These are phyloP conservation scores for Carex scoparia DNA, from an alignment of 176 grass and related monocot species.

Conservation along the genomic window DNA sequence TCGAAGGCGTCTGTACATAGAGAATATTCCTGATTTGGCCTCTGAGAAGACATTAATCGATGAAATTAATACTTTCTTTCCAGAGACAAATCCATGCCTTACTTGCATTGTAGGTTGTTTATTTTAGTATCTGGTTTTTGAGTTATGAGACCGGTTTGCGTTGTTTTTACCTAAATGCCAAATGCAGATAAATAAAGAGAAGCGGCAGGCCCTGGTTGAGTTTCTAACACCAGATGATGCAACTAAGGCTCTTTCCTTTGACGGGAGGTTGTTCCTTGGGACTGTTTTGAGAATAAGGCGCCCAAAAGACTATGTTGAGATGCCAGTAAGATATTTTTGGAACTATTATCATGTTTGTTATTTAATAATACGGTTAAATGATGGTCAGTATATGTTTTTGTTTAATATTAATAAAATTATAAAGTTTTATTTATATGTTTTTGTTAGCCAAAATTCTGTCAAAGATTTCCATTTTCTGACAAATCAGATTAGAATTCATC, in stretches of 20 bases:
- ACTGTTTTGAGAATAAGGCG: constrained; percentile 80
- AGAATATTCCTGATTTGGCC: constrained; percentile 60
- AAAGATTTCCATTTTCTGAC: not conserved
- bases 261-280: constrained; percentile 62
- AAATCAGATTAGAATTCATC: not conserved
- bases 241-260: constrained; percentile 84
- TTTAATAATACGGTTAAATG: not conserved
- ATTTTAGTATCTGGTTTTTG: not conserved
- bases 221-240: constrained; percentile 98
- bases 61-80: constrained; percentile 75
- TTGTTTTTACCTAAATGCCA: constrained; percentile 18
- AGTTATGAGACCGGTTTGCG: not conserved
- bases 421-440: not conserved
- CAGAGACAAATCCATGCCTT: constrained; percentile 73
- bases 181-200: constrained; percentile 94
- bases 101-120: constrained; percentile 62
- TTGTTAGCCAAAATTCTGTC: not conserved
- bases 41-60: constrained; percentile 72
- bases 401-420: not conserved
- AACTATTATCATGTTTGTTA: not conserved
- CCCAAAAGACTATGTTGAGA: constrained; percentile 87
- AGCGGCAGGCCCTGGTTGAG: constrained; percentile 77
- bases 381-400: not conserved
- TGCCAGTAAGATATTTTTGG: constrained; percentile 57
- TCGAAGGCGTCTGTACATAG: constrained; percentile 69